A percentile compares a stretch with the other conserved stretches of the same genome.
phyloP scores from a whole-genome alignment of 176 grass and related monocot species.

The Microstegium vimineum region DNA sequence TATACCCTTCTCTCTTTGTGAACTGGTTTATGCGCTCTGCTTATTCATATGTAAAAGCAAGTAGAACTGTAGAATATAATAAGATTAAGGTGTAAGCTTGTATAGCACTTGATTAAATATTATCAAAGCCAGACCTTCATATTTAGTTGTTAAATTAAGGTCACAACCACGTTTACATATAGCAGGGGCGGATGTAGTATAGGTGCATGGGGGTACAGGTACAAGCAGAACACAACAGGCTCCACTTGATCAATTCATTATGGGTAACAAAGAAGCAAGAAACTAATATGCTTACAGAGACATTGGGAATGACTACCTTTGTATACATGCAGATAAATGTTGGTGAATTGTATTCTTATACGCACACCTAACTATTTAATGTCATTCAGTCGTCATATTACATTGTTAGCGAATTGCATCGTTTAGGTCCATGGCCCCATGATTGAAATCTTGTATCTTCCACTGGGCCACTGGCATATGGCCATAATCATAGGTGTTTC shows the following conservation, averaged over 20 bases:
- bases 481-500: background rate
- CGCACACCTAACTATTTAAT: background rate
- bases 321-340: background rate
- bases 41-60: background rate
- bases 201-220: background rate
- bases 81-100: background rate
- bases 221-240: background rate
- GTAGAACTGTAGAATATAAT: background rate
- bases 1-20: background rate
- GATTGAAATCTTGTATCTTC: background rate
- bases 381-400: background rate
- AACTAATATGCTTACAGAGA: background rate
- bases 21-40: background rate
- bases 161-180: background rate
- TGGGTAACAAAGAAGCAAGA: background rate
- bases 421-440: background rate
- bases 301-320: background rate
- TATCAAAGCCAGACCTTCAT: background rate
- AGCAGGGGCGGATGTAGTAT: background rate
- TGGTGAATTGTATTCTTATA: background rate
- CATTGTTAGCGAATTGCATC: background rate
- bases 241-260: background rate
- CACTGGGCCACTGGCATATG: background rate
- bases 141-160: conserved; percentile 6
- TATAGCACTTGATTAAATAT: background rate